Percentiles rank a stretch among this genome's conserved stretches.
Conservation (phyloP, 306 rosid species). For the Lathyrus sativus region DNA sequence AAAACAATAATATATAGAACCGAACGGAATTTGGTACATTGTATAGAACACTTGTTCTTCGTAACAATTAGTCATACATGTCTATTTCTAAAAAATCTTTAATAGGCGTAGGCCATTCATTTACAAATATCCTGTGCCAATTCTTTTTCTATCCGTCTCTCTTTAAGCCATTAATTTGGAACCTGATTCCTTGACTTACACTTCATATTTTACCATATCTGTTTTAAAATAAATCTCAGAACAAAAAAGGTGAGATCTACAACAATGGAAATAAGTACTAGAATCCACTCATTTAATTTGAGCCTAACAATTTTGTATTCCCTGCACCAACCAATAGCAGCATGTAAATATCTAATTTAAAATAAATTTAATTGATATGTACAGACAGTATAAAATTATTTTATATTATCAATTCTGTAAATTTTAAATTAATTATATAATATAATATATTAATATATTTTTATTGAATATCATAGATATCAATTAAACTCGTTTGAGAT, state of each 20-base stretch:
- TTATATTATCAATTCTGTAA: too few species aligned
- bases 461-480: too few species aligned
- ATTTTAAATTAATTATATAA: too few species aligned
- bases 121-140: background rate
- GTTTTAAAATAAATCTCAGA: background rate
- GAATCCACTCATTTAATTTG: background rate
- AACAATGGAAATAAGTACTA: background rate
- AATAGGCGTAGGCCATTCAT: slow-evolving; percentile 1
- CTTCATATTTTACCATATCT: background rate
- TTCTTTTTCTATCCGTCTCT: background rate
- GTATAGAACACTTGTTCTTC: too few species aligned
- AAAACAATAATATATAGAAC: too few species aligned
- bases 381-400: too few species aligned
- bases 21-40: too few species aligned
- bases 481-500: too few species aligned
- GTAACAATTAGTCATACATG: background rate
- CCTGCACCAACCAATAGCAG: slow-evolving; percentile 7
- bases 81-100: slow-evolving; percentile 14
- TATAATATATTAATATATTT: too few species aligned
- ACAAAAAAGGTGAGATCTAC: background rate
- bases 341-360: background rate
- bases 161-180: background rate
- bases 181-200: slow-evolving; percentile 2
- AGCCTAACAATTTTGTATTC: background rate
- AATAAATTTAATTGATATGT: too few species aligned